Evolutionary conservation across 1,284 basidiomycete species (phyloP).

Genomic region (Apiotrichum sp.): DNA sequence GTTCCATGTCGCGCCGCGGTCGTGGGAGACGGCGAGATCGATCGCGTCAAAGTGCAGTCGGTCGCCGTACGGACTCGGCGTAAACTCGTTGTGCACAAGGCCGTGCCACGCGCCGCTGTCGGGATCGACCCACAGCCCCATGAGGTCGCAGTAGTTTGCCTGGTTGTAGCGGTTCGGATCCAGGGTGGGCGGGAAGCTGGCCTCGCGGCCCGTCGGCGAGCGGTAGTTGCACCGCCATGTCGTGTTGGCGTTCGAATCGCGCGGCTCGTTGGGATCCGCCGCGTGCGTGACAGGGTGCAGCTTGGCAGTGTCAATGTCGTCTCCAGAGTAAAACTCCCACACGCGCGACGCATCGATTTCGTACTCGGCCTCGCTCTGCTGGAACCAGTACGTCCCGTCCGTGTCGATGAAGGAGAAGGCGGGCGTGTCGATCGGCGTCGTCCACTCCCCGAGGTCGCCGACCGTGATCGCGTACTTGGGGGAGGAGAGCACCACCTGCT

Average conservation of each 20-base stretch:
- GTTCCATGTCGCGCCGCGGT: slow-evolving; percentile 6
- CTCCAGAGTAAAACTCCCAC: slow-evolving; percentile 10
- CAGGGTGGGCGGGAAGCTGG: neutral
- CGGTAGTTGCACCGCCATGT: slow-evolving; percentile 11
- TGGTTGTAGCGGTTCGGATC: neutral
- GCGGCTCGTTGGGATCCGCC: slow-evolving; percentile 7
- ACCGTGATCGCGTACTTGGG: neutral
- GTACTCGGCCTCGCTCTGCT: slow-evolving; percentile 8
- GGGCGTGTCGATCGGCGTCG: slow-evolving; percentile 9
- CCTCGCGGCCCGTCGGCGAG: slow-evolving; percentile 4
- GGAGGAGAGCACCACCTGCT: neutral
- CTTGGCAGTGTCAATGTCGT: slow-evolving; percentile 1
- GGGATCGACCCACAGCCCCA: slow-evolving; percentile 8
- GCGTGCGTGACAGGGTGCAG: neutral
- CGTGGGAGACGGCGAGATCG: slow-evolving; percentile 1
- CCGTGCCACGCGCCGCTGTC: slow-evolving; percentile 7
- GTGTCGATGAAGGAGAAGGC: slow-evolving; percentile 6
- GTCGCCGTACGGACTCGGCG: slow-evolving; percentile 4
- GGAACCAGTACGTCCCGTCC: slow-evolving; percentile 9
- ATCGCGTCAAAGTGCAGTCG: slow-evolving; percentile 8
- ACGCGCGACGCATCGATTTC: neutral
- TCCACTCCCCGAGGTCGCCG: slow-evolving; percentile 1
- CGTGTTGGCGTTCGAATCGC: slow-evolving; percentile 12
- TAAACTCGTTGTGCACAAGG: slow-evolving; percentile 9
- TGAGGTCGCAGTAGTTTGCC: slow-evolving; percentile 10